Evolutionary conservation across 371 early-diverging fungal species (phyloP).

Genomic region (Mortierella sp.): DNA sequence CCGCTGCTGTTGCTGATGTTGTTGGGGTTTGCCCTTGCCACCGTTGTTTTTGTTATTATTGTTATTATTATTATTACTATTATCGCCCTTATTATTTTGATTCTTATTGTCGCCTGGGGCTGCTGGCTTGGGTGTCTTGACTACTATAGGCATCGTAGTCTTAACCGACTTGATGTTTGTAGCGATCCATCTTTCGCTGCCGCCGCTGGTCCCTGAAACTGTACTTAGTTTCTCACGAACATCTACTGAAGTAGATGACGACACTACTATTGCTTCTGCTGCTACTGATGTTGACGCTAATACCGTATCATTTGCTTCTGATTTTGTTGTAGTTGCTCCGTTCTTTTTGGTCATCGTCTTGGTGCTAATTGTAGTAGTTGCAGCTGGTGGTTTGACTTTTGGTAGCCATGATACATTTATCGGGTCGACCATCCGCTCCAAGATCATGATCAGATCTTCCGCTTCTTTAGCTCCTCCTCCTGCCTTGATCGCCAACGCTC

Average conservation of each 20-base stretch:
- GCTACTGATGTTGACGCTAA: background rate
- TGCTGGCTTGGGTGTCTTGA: constrained; percentile 21
- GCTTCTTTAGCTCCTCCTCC: constrained; percentile 11
- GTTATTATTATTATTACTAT: background rate
- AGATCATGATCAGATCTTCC: constrained; percentile 34
- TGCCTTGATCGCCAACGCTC: constrained; percentile 38
- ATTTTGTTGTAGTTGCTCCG: background rate
- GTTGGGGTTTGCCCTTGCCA: background rate
- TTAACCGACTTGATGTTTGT: constrained; percentile 42
- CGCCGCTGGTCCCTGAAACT: background rate
- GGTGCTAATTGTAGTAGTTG: background rate
- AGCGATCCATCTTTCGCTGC: constrained; percentile 12
- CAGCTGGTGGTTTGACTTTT: constrained; percentile 10
- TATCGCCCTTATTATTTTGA: background rate
- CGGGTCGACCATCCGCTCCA: constrained; percentile 39
- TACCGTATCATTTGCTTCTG: background rate
- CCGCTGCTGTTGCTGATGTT: constrained; percentile 8
- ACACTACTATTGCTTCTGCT: too few species aligned
- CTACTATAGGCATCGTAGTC: constrained; percentile 40
- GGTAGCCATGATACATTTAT: constrained; percentile 47
- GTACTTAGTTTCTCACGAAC: background rate
- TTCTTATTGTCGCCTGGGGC: background rate
- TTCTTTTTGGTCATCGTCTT: background rate
- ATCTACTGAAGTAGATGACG: too few species aligned
- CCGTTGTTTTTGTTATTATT: constrained; percentile 4